Evolutionary conservation across 495 filamentous ascomycete species (phyloP).

Genomic region (Lasiosphaeria hispida): DNA sequence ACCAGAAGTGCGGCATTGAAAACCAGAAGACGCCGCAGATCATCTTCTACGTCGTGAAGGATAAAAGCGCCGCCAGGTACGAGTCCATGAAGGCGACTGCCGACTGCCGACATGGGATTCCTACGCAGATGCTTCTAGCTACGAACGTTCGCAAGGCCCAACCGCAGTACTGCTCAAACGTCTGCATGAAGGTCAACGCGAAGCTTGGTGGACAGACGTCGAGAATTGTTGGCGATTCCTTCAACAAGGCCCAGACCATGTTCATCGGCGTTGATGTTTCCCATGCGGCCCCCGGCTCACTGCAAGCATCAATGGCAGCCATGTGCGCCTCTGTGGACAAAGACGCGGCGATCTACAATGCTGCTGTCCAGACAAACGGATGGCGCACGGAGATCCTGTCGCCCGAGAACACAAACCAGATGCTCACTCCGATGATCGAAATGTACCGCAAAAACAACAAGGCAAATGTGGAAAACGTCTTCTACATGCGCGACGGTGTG

Average conservation of each 20-base stretch:
- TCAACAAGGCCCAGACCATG: slow-evolving; percentile 57
- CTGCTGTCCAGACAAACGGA: slow-evolving; percentile 74
- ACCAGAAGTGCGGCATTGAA: slow-evolving; percentile 11
- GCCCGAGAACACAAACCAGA: slow-evolving; percentile 56
- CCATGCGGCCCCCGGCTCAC: slow-evolving; percentile 66
- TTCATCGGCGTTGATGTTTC: slow-evolving; percentile 89
- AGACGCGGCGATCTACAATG: slow-evolving; percentile 67
- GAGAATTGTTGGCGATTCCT: slow-evolving; percentile 21
- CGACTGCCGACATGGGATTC: slow-evolving; percentile 75
- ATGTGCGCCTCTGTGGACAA: slow-evolving; percentile 78
- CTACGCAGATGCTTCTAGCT: slow-evolving; percentile 68
- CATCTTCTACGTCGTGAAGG: slow-evolving; percentile 68
- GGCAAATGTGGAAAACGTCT: slow-evolving; percentile 60
- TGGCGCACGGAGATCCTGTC: slow-evolving; percentile 71
- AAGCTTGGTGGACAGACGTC: slow-evolving; percentile 85
- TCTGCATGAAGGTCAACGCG: slow-evolving; percentile 90
- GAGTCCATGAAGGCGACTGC: slow-evolving; percentile 75
- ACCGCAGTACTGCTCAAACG: slow-evolving; percentile 81
- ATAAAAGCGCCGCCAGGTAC: slow-evolving; percentile 65
- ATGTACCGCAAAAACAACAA: slow-evolving; percentile 61
- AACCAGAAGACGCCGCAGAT: slow-evolving; percentile 52
- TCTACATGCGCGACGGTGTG: slow-evolving; percentile 95
- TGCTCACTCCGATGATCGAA: slow-evolving; percentile 60
- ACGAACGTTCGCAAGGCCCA: slow-evolving; percentile 58
- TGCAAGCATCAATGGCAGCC: slow-evolving; percentile 74